Base-by-base conservation (phyloP, 805 yeast genomes). In the Myxozyma geophila region DNA sequence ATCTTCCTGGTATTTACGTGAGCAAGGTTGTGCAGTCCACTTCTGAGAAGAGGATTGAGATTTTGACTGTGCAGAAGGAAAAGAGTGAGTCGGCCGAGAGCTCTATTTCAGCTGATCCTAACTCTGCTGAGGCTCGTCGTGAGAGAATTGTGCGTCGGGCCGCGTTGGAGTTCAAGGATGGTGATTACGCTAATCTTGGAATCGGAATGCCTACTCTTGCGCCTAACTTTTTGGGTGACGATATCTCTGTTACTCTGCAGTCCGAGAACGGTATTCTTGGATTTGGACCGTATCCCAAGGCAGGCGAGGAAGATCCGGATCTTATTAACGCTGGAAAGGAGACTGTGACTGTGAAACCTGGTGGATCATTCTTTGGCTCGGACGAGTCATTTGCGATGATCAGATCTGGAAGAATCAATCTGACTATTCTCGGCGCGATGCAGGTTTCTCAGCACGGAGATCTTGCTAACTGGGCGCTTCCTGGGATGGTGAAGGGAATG, bases 171-270 rank as follows among this genome's bases (percentile, higher is more conserved):
- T 81, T 82, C 68, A 68, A 70, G 40, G 76, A 78, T 63, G 83
- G 83, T 9, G 70, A 74, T 60, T 78, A 76, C 54, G 83, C 79
- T 59, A 82, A 82, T 65, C 73, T 81, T 48, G 85, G 85, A 13
- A 79, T 81, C 21, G 85, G 85, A n/a, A 74, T 82, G 75, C 85
- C 84, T 7, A 81, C 83, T 0, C 71, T 82, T 58, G 81, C 82
- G 6, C 82, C 83, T 13, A 75, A 70, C 61, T 80, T 72, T 68
- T 70, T 81, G 40, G 77, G 79, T 12, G 64, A 67, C 9, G 75
- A 68, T 7, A 72, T 78, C 36, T 73, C 74, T 37, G 81, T 82
- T 40, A 75, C 75, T 8, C 74, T 82, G 64, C 84, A 82, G 73
- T 76, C 81, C 13, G 84, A 82, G 70, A 82, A 82, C 66, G 85